These are phyloP conservation scores for Colletotrichum gigasporum DNA, from an alignment of 2,329 filamentous ascomycete genomes.

Conservation along the genomic window DNA sequence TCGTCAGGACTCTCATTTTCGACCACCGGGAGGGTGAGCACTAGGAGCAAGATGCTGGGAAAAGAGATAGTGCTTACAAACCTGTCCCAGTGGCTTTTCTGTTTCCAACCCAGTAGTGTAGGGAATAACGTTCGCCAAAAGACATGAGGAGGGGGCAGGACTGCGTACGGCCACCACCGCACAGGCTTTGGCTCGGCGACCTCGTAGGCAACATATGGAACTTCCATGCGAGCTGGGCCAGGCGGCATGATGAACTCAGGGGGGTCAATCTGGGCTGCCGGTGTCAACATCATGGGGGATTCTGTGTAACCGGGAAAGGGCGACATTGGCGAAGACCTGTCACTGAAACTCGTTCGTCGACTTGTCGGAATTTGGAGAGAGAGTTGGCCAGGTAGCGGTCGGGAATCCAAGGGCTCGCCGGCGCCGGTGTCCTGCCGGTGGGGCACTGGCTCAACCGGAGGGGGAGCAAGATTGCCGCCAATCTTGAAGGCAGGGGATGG, in stretches of 20 bases:
- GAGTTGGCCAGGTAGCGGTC: constrained; percentile 37
- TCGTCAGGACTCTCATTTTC: constrained; percentile 72
- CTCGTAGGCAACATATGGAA: constrained; percentile 56
- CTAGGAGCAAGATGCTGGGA: constrained; percentile 90
- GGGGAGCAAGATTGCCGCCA: constrained; percentile 52
- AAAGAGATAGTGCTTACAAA: constrained; percentile 83
- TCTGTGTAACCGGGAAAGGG: constrained; percentile 78
- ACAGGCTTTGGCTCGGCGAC: constrained; percentile 55
- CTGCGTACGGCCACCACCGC: constrained; percentile 82
- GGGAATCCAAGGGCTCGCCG: constrained; percentile 1
- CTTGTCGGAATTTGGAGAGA: constrained; percentile 60
- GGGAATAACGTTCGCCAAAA: constrained; percentile 84
- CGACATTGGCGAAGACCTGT: constrained; percentile 59
- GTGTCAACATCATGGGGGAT: constrained; percentile 56
- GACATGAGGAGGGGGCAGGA: constrained; percentile 77
- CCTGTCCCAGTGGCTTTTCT: constrained; percentile 87
- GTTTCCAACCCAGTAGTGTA: constrained; percentile 82
- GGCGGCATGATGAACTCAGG: constrained; percentile 67
- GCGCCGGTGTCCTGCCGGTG: constrained; percentile 10
- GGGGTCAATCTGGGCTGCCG: constrained; percentile 49
- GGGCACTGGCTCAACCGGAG: constrained; percentile 40
- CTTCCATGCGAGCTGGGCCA: constrained; percentile 50
- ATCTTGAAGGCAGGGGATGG: constrained; percentile 45
- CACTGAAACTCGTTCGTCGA: constrained; percentile 52
- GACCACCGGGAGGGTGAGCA: constrained; percentile 90